Evolutionary conservation across 768 basidiomycete species (phyloP).

Genomic region (Lyophyllum semitale): DNA sequence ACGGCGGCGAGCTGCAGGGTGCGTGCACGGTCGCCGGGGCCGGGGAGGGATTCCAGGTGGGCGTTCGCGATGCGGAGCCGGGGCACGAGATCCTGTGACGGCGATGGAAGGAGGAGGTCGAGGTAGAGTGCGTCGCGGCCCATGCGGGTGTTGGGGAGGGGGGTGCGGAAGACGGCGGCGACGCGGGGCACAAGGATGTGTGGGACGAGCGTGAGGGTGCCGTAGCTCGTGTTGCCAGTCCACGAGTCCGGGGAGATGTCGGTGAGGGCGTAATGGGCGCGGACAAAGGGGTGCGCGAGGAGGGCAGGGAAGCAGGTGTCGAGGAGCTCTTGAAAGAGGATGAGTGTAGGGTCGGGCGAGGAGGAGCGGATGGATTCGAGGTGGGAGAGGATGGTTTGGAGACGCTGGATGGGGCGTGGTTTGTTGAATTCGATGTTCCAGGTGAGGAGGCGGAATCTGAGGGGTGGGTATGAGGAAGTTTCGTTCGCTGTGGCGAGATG

Average conservation of each 20-base stretch:
- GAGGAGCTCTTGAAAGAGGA: conserved; percentile 51
- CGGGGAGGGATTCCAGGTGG: conserved; percentile 50
- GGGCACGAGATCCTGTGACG: conserved; percentile 24
- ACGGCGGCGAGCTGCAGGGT: conserved; percentile 41
- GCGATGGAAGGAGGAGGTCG: conserved; percentile 44
- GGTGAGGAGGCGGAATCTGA: conserved; percentile 25
- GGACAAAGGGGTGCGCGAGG: conserved; percentile 45
- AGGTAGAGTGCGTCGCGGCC: conserved; percentile 45
- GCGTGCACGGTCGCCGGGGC: conserved; percentile 32
- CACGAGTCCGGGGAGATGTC: conserved; percentile 39
- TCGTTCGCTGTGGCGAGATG: neutral
- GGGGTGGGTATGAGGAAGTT: neutral
- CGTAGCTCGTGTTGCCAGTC: conserved; percentile 30
- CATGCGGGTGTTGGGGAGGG: conserved; percentile 42
- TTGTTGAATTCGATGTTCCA: conserved; percentile 53
- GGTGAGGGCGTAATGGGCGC: conserved; percentile 38
- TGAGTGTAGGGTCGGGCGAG: conserved; percentile 36
- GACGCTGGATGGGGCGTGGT: conserved; percentile 28
- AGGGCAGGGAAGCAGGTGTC: conserved; percentile 34
- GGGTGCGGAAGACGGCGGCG: conserved; percentile 31
- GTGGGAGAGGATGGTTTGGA: conserved; percentile 35
- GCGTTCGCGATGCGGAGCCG: conserved; percentile 48
- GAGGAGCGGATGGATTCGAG: conserved; percentile 28
- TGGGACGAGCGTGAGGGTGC: conserved; percentile 50
- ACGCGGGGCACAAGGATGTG: conserved; percentile 34